A percentile compares a stretch with the other conserved stretches of the same genome.
These are phyloP conservation scores for Entrophospora sp. DNA, from an alignment of 192 early-diverging fungal genomes.

Conservation along the genomic window DNA sequence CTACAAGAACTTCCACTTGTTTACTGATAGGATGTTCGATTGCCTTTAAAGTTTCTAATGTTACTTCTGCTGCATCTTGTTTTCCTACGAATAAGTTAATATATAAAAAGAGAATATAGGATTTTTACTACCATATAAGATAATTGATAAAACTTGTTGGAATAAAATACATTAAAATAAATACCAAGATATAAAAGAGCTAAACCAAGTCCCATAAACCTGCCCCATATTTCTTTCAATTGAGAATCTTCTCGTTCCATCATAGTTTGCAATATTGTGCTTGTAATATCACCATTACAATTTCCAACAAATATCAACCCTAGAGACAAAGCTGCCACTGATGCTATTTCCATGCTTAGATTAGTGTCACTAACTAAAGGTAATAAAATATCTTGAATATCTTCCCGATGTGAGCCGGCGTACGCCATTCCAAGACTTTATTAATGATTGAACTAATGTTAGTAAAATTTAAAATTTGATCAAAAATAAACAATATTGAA, in stretches of 20 bases:
- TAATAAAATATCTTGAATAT: slow-evolving; percentile 72
- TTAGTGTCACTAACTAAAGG: slow-evolving; percentile 73
- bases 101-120: too few relatives aligned
- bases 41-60: slow-evolving; percentile 88
- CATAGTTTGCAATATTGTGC: slow-evolving; percentile 86
- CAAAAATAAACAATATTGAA: not conserved
- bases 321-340: slow-evolving; percentile 79
- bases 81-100: slow-evolving; percentile 38
- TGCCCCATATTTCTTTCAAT: slow-evolving; percentile 78
- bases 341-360: slow-evolving; percentile 81
- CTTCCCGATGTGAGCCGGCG: slow-evolving; percentile 80
- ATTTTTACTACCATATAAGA: too few relatives aligned
- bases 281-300: slow-evolving; percentile 83
- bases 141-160: too few relatives aligned
- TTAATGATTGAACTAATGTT: not conserved
- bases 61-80: slow-evolving; percentile 83
- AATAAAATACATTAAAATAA: too few relatives aligned
- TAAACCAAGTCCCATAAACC: slow-evolving; percentile 91
- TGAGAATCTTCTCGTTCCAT: slow-evolving; percentile 87
- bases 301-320: slow-evolving; percentile 91
- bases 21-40: slow-evolving; percentile 91
- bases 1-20: slow-evolving; percentile 79
- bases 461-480: not conserved
- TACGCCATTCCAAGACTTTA: slow-evolving; percentile 87
- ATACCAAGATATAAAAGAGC: slow-evolving; percentile 81